Evolutionary conservation across 2,329 filamentous ascomycete species (phyloP).

Genomic region (Fusarium gaditjirri): DNA sequence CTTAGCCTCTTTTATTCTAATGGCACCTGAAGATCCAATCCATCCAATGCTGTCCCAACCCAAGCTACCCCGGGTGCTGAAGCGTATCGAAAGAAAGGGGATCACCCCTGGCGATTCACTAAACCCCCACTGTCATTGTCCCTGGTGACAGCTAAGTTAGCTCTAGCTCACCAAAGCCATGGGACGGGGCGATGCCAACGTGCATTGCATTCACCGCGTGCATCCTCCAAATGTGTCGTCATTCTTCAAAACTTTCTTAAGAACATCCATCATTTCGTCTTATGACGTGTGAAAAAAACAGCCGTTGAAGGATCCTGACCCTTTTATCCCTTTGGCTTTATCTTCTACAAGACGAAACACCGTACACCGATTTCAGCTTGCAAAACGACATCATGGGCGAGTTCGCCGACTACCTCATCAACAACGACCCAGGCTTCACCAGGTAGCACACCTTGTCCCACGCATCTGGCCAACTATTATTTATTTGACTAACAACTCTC

Average conservation of each 20-base stretch:
- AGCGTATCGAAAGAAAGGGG: not conserved
- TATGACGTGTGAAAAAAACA: not conserved
- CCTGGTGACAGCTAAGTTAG: conserved; percentile 10
- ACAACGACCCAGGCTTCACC: conserved; percentile 70
- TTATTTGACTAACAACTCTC: not conserved
- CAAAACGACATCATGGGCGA: conserved; percentile 64
- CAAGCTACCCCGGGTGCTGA: not conserved
- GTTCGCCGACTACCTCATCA: conserved; percentile 73
- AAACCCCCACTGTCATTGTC: conserved; percentile 12
- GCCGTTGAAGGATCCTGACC: not conserved
- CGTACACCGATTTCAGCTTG: not conserved
- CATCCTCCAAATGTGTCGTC: conserved; percentile 33
- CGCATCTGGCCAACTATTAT: not conserved
- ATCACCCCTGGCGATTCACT: not conserved
- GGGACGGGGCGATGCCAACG: not conserved
- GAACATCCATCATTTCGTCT: not conserved
- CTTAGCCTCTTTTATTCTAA: too few relatives aligned
- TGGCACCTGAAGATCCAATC: too few relatives aligned
- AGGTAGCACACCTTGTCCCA: conserved; percentile 52
- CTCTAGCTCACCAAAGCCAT: not conserved
- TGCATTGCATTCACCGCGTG: conserved; percentile 18
- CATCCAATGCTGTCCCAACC: not conserved
- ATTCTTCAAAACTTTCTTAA: conserved; percentile 12
- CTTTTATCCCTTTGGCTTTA: not conserved
- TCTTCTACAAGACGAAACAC: not conserved